A percentile compares a stretch with the other conserved stretches of the same genome.
These are phyloP conservation scores for Elsinoe perseae DNA, from an alignment of 2,329 filamentous ascomycete genomes.

Conservation along the genomic window DNA sequence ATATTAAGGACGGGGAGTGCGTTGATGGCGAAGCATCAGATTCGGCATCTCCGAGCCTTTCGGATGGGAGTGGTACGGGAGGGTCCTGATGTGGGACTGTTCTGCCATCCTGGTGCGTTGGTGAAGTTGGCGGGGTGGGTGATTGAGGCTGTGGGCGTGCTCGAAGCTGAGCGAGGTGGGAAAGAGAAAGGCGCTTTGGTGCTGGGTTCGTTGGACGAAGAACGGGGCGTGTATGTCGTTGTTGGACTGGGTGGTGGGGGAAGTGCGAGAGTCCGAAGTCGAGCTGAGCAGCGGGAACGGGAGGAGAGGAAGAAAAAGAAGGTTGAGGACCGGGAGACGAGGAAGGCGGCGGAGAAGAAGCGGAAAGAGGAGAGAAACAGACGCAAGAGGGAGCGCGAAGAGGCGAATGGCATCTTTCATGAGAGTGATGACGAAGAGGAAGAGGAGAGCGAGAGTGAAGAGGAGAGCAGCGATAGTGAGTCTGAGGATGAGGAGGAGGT, in stretches of 20 bases:
- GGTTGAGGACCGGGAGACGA: slow-evolving; percentile 42
- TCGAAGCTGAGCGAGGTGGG: slow-evolving; percentile 69
- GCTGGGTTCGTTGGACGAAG: slow-evolving; percentile 81
- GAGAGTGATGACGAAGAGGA: slow-evolving; percentile 39
- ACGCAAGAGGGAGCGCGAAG: slow-evolving; percentile 53
- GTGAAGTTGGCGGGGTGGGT: slow-evolving; percentile 94
- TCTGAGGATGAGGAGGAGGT: slow-evolving; percentile 47
- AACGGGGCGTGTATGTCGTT: slow-evolving; percentile 78
- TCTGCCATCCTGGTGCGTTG: slow-evolving; percentile 84
- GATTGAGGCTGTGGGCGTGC: slow-evolving; percentile 80
- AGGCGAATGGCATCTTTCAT: slow-evolving; percentile 44
- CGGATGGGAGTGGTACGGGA: slow-evolving; percentile 95
- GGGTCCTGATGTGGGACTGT: slow-evolving; percentile 81
- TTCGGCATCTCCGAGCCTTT: slow-evolving; percentile 85
- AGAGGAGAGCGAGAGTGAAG: slow-evolving; percentile 45
- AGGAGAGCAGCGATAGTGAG: slow-evolving; percentile 29
- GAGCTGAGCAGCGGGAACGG: slow-evolving; percentile 43
- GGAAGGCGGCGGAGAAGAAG: slow-evolving; percentile 49
- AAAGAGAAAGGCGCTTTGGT: slow-evolving; percentile 72
- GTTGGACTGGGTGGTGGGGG: slow-evolving; percentile 87
- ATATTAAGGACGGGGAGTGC: slow-evolving; percentile 90
- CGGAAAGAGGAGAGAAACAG: slow-evolving; percentile 49
- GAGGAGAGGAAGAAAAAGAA: slow-evolving; percentile 56
- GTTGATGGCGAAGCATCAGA: slow-evolving; percentile 86
- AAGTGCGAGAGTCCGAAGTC: slow-evolving; percentile 48